phyloP scores from a whole-genome alignment of 2,329 filamentous ascomycete species.

The Aspergillus puulaauensis region DNA sequence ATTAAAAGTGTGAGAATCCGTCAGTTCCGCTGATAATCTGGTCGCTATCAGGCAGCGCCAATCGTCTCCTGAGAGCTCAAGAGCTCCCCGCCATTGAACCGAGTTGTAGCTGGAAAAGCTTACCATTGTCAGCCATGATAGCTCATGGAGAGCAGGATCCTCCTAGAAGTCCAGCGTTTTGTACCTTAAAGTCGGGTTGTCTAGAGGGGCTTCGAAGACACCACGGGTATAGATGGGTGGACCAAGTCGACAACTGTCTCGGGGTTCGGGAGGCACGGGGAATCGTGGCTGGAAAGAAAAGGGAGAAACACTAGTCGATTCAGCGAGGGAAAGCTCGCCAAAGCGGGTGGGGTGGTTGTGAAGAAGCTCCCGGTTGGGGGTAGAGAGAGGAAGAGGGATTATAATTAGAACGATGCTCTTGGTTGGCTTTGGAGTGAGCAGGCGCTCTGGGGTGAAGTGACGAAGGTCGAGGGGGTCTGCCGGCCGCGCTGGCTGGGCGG shows the following conservation, averaged over 20 bases:
- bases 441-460: background rate
- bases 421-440: constrained; percentile 3
- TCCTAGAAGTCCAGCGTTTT: constrained; percentile 17
- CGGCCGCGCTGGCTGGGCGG: constrained; percentile 16
- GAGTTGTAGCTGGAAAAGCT: constrained; percentile 15
- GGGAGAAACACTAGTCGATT: constrained; percentile 2
- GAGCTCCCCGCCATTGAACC: background rate
- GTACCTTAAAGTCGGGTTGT: constrained; percentile 20
- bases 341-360: background rate
- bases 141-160: constrained; percentile 29
- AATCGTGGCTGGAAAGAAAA: background rate
- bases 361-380: background rate
- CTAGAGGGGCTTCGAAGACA: constrained; percentile 21
- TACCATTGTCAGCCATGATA: constrained; percentile 36
- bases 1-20: constrained; percentile 19
- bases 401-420: constrained; percentile 3
- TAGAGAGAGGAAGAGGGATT: background rate
- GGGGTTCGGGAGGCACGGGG: constrained; percentile 2
- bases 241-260: constrained; percentile 23
- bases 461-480: constrained; percentile 1
- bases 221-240: constrained; percentile 31
- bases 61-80: constrained; percentile 25
- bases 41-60: constrained; percentile 16
- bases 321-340: background rate
- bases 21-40: constrained; percentile 24